Percentiles rank a stretch among this genome's conserved stretches.
Evolutionary conservation across 2,329 filamentous ascomycete genomes (phyloP).

Genomic region (Gnomoniopsis smithogilvyi): DNA sequence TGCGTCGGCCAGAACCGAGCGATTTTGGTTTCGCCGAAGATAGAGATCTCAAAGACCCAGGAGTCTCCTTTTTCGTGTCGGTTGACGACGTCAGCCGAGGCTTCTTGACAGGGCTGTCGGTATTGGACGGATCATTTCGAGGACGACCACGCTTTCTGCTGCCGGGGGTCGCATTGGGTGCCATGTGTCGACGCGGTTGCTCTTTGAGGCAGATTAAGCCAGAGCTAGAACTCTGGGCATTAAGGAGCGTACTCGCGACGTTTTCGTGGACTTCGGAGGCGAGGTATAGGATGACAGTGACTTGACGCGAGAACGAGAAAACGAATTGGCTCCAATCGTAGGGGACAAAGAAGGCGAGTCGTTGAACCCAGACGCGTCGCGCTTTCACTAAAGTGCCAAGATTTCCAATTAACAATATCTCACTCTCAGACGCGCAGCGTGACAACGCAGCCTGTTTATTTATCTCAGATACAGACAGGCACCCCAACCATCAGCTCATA

Average conservation of each 20-base stretch:
- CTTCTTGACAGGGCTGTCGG: conserved; percentile 17
- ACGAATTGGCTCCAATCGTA: no score
- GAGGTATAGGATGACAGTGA: neutral
- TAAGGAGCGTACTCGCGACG: neutral
- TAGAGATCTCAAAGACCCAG: conserved; percentile 19
- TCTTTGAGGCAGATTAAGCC: neutral
- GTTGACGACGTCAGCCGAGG: conserved; percentile 13
- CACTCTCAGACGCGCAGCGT: no score
- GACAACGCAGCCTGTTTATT: no score
- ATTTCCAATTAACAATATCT: no score
- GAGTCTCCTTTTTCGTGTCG: conserved; percentile 20
- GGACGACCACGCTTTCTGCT: conserved; percentile 16
- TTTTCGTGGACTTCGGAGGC: no score
- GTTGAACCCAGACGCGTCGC: neutral
- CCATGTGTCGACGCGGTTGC: neutral
- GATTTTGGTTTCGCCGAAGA: conserved; percentile 20
- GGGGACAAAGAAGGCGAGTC: no score
- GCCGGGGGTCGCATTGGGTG: neutral
- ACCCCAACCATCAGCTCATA: no score
- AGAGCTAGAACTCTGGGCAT: neutral
- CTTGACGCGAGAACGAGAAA: neutral
- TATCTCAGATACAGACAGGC: no score
- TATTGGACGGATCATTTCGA: conserved; percentile 10
- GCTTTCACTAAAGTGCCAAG: neutral
- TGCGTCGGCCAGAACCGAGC: neutral